phyloP scores from a whole-genome alignment of 768 basidiomycete genomes.

The Boletus subparvulus region DNA sequence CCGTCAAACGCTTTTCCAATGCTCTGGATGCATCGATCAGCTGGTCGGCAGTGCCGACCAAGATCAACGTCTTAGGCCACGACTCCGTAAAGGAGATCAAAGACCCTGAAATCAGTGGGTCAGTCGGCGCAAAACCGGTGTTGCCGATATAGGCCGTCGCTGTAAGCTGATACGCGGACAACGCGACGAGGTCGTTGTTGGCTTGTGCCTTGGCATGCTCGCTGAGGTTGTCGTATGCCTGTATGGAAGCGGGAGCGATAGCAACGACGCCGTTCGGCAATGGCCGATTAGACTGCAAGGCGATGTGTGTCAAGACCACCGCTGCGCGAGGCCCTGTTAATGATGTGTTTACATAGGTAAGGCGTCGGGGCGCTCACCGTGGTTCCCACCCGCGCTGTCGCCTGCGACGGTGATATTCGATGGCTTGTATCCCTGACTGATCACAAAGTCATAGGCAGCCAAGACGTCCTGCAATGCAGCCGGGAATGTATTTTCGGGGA shows the following conservation, averaged over 20 bases:
- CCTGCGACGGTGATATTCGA: slow-evolving; percentile 13
- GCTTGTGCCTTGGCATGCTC: not conserved
- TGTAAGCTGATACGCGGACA: not conserved
- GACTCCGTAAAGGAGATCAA: slow-evolving; percentile 6
- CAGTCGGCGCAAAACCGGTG: not conserved
- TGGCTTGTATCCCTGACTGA: slow-evolving; percentile 9
- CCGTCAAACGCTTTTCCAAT: not conserved
- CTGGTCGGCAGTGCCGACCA: slow-evolving; percentile 11
- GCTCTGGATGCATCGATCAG: slow-evolving; percentile 6
- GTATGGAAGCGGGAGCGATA: slow-evolving; percentile 43
- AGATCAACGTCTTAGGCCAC: slow-evolving; percentile 16
- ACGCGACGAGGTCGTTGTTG: not conserved
- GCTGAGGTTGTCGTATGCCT: slow-evolving; percentile 11
- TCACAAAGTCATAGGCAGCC: slow-evolving; percentile 15
- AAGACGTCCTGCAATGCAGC: slow-evolving; percentile 14
- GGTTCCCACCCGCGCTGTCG: slow-evolving; percentile 21
- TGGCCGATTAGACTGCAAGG: slow-evolving; percentile 51
- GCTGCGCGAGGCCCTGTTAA: not conserved
- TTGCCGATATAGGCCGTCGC: slow-evolving; percentile 7
- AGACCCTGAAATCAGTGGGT: slow-evolving; percentile 10
- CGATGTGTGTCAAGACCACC: slow-evolving; percentile 17
- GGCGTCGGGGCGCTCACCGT: not conserved
- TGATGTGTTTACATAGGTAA: not conserved
- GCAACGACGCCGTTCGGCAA: slow-evolving; percentile 57
- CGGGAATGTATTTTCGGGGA: slow-evolving; percentile 15